phyloP scores from a whole-genome alignment of 768 basidiomycete genomes.

The Sporobolomyces phaffii region DNA sequence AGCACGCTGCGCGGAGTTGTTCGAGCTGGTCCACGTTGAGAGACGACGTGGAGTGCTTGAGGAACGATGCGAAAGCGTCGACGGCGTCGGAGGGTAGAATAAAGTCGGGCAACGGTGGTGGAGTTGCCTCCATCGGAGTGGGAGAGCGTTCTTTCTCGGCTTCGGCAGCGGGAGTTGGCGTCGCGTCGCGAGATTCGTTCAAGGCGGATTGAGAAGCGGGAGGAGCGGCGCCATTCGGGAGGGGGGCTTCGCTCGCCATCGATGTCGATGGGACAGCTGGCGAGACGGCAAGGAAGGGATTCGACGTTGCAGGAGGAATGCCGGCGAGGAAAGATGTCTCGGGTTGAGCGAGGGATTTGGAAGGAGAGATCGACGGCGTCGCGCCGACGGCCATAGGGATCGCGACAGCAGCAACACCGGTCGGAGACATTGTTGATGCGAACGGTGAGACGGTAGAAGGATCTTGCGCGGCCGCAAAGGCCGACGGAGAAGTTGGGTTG shows the following conservation, averaged over 20 bases:
- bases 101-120: slow-evolving; percentile 54
- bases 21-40: slow-evolving; percentile 86
- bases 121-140: slow-evolving; percentile 22
- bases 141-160: slow-evolving; percentile 16
- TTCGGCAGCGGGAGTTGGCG: slow-evolving; percentile 10
- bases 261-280: background rate
- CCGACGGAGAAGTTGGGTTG: slow-evolving; percentile 14
- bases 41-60: slow-evolving; percentile 56
- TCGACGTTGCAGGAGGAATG: background rate
- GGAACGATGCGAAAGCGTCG: slow-evolving; percentile 51
- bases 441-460: background rate
- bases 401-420: background rate
- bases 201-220: slow-evolving; percentile 25
- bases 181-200: slow-evolving; percentile 47
- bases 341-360: background rate
- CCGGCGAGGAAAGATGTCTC: background rate
- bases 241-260: background rate
- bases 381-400: slow-evolving; percentile 2
- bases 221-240: background rate
- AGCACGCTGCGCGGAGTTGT: slow-evolving; percentile 77
- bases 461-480: background rate
- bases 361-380: background rate
- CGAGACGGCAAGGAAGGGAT: background rate
- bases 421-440: background rate
- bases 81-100: slow-evolving; percentile 56